Evolutionary conservation across 1,139 yeast species (phyloP), one percentile per base, ranked within the genome.

Genomic region (Pichiaceae sp.): DNA sequence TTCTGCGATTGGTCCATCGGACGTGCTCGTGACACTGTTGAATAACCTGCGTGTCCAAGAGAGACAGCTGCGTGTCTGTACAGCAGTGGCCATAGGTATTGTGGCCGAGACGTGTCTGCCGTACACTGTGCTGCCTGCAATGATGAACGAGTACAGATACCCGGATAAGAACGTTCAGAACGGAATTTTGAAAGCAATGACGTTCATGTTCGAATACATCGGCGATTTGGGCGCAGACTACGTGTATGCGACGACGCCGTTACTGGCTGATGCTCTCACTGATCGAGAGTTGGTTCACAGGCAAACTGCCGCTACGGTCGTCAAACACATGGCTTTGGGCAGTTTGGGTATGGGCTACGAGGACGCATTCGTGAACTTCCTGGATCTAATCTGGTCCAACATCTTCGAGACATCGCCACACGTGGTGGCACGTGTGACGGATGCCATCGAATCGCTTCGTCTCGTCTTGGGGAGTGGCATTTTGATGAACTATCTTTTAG

Each of bases 61-160:
- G 53, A 84, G 99, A 54, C 98, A 93, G 59, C 68, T 87, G 32
- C 79, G 99, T 52, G 96, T 93, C 11, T 89, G 96, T 55, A 87
- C 98, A 0, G 96, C 98, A 1, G 97, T 93, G 31, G 99, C 99
- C 0, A 85, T 93, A 48, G 98, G 96, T 27, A 89, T 93, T 50
- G 95, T 93, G 12, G 97, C 98, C 0, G 94, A 89, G 40, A 78
- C 83, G 0, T 91, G 98, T 61, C 76, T 85, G 0, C 96, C 98
- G 0, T 91, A 85, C 57, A 85, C 97, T 0, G 95, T 91, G 0
- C 60, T 93, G n/a, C 98, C 99, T 0, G 95, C 96, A 0, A 64
- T 93, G 32, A 85, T 93, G 95, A 89, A 91, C 56, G 98, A 91
- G 56, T 93, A 91, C 54, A 70, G 94, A 38, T 83, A 84, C 4